Evolutionary conservation across 805 yeast genomes (phyloP), one percentile per base, ranked within the genome.

Genomic region (Ogataea sp.): DNA sequence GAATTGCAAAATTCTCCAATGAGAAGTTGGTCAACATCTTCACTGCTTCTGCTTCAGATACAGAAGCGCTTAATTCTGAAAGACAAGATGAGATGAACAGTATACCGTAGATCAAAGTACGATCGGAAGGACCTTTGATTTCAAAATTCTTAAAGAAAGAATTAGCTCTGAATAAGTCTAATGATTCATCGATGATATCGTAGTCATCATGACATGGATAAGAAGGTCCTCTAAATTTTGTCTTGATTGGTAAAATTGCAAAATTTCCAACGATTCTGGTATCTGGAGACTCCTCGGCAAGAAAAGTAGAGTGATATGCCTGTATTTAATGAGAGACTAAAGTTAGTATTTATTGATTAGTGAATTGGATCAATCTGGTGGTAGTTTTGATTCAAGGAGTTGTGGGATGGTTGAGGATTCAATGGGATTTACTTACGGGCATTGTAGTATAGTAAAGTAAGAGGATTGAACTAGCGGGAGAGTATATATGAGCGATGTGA

Each of bases 111-210:
- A 94, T 89, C 43, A 93, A 68, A 10, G 90, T 74, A 49, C 99
- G 73, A 59, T 93, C 99, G 3, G 96, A 83, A 18, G 95, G 84
- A 11, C 96, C 96, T 60, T 87, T 87, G 66, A 93, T 89, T 65
- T 93, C 98, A 59, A 93, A 93, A 69, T 93, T 93, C 59, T 85
- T 83, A 75, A 93, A 93, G 64, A 93, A 90, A 11, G 96, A 84
- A 62, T 93, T 93, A 51, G 97, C 96, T 49, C 98, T 73, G 64
- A 93, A 93, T 40, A 93, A 70, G 61, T 93, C 97, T 39, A 93
- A 65, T 21, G 80, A 73, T 60, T 93, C 99, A 59, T 93, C 99
- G 41, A 85, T 73, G 41, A 93, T 84, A 63, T 93, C 99, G 58
- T 89, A 90, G 50, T 78, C 85, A 3, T 77, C 61, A 41, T 77